Base-by-base conservation (phyloP, 495 filamentous ascomycete genomes). In the Lasiosphaeria miniovina region DNA sequence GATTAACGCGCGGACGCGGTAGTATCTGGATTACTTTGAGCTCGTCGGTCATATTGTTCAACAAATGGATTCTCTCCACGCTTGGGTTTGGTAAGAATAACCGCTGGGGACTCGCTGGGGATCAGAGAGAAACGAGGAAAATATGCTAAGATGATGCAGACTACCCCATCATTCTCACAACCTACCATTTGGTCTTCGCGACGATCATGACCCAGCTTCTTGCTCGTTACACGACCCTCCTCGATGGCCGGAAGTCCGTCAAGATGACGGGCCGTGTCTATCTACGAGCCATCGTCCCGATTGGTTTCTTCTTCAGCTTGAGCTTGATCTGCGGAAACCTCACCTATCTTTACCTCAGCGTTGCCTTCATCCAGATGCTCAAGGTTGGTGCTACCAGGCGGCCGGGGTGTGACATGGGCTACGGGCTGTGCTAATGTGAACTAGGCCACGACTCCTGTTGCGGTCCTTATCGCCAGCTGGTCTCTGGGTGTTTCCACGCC, bases 321-420 rank as follows among this genome's bases (percentile, higher is more conserved):
- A 91, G 88, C 74, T 83, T 97, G 83, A 96, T 97, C 68, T 96
- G 90, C 76, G 89, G 91, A 59, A 96, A 97, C 77, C 80, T 93
- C 70, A 90, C 93, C 57, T 97, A 96, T 70, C 79, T 97, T 53
- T 95, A 94, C 75, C 84, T 97, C 61, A 90, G 88, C 68, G 92
- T 96, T 61, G 85, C 92, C 49, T 97, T 97, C 75, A 97, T 97
- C 72, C 92, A 97, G 80, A 97, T 97, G 92, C 84, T 97, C 67
- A 96, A 96, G 90, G 87, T 88, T 59, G 54, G 81, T 74, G 57
- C 8, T 43, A 6, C 41, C 33, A 6, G 38, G 31, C n/a, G 11
- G 12, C 14, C 6, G 35, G 36, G 11, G 3, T 7, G 17, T 48
- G 11, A 5, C 15, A 4, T n/a, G 41, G 54, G 58, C 68, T 79